Base-by-base conservation (phyloP, 306 rosid genomes). In the Acacia melanoxylon region DNA sequence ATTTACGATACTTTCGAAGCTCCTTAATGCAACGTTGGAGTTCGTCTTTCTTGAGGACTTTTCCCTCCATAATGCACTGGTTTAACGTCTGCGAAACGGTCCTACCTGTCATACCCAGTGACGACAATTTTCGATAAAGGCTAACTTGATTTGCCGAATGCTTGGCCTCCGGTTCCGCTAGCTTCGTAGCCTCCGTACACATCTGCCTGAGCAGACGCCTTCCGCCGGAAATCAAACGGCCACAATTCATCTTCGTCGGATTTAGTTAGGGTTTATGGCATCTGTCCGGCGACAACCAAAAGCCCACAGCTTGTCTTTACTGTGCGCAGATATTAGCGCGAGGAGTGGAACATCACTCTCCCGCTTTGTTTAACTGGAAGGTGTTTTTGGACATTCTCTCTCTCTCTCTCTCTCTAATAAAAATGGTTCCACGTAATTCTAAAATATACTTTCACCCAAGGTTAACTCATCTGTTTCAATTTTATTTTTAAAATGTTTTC, bases 1-100 rank as follows among this genome's bases (percentile, higher is more conserved):
- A 88, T 75, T 31, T 73, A 35, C 85, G 72, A 82, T 88, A 90
- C 86, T 85, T 87, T 72, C 97, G 91, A 69, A 93, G 98, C 90
- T 84, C 86, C 81, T 68, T 81, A 66, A 89, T 72, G 86, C 90
- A 89, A 3, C 44, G 25, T 8, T 54, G 85, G 37, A 93, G 96
- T 37, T 89, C 88, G 1, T 2, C 0, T 80, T 89, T 95, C 74
- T 68, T 59, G 25, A 92, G 45, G 86, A 78, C 75, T 68, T 83
- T 85, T 16, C 96, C 97, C 76, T 91, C 89, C 87, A 82, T 79
- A 42, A 93, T 58, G 78, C 89, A 90, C 86, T 86, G 81, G 74
- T 90, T 87, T 71, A 95, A 58, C 48, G 91, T 91, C 81, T 80
- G 80, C 35, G 77, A 72, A 73, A 91, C 92, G 89, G 87, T 92